phyloP scores from a whole-genome alignment of 371 early-diverging fungal species.

The Batkoa obscura region DNA sequence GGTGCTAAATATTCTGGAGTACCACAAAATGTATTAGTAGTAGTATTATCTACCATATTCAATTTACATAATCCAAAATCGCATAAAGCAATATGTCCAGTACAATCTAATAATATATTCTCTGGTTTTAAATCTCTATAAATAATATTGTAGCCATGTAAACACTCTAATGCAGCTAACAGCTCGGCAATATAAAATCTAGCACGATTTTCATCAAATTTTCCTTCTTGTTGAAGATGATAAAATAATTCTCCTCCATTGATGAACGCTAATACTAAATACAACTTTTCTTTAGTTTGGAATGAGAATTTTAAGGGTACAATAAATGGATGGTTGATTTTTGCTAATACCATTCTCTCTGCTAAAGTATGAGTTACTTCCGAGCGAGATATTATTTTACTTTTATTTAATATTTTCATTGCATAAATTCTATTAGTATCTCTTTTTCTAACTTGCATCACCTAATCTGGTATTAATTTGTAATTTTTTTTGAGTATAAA shows the following conservation, averaged over 20 bases:
- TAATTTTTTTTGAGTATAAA: background rate
- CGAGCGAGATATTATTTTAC: slow-evolving; percentile 74
- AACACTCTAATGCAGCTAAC: slow-evolving; percentile 61
- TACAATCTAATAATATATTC: slow-evolving; percentile 87
- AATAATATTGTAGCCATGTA: slow-evolving; percentile 73
- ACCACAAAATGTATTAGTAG: slow-evolving; percentile 94
- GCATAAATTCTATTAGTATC: slow-evolving; percentile 91
- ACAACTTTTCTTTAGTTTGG: slow-evolving; percentile 71
- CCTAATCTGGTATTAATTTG: slow-evolving; percentile 15
- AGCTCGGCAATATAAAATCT: slow-evolving; percentile 57
- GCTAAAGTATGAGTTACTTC: slow-evolving; percentile 75
- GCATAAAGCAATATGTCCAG: slow-evolving; percentile 91
- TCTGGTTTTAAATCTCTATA: slow-evolving; percentile 90
- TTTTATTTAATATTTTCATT: slow-evolving; percentile 90
- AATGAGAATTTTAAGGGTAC: slow-evolving; percentile 75
- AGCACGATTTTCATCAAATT: slow-evolving; percentile 42
- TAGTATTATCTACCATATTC: slow-evolving; percentile 80
- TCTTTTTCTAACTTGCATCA: slow-evolving; percentile 87
- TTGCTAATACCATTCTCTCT: slow-evolving; percentile 74
- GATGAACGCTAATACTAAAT: slow-evolving; percentile 78
- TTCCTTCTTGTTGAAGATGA: slow-evolving; percentile 62
- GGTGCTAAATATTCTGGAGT: slow-evolving; percentile 99
- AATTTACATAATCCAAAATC: slow-evolving; percentile 97
- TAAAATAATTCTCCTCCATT: slow-evolving; percentile 91
- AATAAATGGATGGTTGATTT: slow-evolving; percentile 71